Evolutionary conservation across 768 basidiomycete species (phyloP), one percentile per base, ranked within the genome.

Genomic region (Filobasidium floriforme): DNA sequence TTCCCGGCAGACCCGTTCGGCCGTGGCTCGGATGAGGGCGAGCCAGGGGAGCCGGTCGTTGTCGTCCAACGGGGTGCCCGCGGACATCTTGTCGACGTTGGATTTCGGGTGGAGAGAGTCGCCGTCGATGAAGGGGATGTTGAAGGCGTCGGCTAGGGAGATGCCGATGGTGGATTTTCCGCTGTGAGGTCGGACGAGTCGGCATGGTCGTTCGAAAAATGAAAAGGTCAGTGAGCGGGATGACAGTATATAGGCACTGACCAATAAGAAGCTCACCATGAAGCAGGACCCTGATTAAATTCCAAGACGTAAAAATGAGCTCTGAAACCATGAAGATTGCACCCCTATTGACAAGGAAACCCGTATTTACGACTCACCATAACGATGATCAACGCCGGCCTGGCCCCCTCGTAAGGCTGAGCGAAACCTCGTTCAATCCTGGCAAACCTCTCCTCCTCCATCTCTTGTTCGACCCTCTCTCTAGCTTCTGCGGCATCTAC

Each of bases 41-140:
- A 98, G 83, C 93, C 94, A 97, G 0, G 92, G 91, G 70, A 84
- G 81, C 22, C 92, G 86, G 75, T 96, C 92, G 1, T 80, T 83
- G 73, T 96, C 92, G 1, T 82, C 86, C 69, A 98, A 80, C 5
- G 92, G 88, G 26, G 81, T 78, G 0, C 91, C 91, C 1, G 80
- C 74, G 5, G 85, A 79, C 92, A 97, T 96, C 83, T 97, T 98
- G 32, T 84, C 86, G 49, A 94, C 84, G 77, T 94, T 94, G 14
- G 83, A 77, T 26, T 81, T 73, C 0, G 92, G 88, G 75, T 97
- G 93, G 32, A 96, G 82, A 68, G 88, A 86, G 75, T 96, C 92
- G 32, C 88, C 93, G 73, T 97, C 93, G 66, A 91, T 80, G 80
- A 89, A 94, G 0, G 90, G 87, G 67, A 90, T 69, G n/a, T 76